Evolutionary conservation across 257 asterid genomes (phyloP).

Genomic region (Plantago major): DNA sequence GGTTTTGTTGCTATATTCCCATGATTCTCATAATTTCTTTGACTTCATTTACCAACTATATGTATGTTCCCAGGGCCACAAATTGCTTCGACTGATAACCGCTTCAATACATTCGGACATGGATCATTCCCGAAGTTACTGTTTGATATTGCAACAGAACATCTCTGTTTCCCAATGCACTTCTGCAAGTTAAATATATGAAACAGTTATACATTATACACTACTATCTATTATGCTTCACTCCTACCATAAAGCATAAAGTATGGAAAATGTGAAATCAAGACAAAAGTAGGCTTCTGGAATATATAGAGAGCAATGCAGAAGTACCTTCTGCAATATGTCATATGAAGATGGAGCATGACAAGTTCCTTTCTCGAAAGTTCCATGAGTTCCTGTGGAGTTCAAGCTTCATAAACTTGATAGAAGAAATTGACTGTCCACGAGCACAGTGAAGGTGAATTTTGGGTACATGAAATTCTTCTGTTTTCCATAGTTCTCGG

Average conservation of each 20-base stretch:
- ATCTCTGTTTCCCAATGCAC: conserved; percentile 70
- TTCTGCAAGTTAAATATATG: conserved; percentile 38
- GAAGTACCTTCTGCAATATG: conserved; percentile 62
- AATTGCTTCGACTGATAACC: conserved; percentile 81
- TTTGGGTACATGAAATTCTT: conserved; percentile 58
- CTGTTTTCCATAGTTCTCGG: conserved; percentile 60
- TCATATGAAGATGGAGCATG: conserved; percentile 60
- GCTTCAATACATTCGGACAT: conserved; percentile 69
- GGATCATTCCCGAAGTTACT: conserved; percentile 78
- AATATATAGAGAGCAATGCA: background rate
- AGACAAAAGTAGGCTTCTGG: too few species aligned
- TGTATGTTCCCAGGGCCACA: conserved; percentile 41
- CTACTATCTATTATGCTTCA: background rate
- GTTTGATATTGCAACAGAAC: conserved; percentile 69
- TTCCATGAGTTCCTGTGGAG: conserved; percentile 79
- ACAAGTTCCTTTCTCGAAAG: conserved; percentile 81
- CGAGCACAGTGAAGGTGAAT: conserved; percentile 60
- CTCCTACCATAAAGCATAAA: too few species aligned
- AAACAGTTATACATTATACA: background rate
- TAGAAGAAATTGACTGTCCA: conserved; percentile 61
- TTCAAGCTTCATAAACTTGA: conserved; percentile 95
- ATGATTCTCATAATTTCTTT: too few species aligned
- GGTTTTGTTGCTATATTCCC: too few species aligned
- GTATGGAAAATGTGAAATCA: too few species aligned
- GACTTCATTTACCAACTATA: too few species aligned